Conservation (phyloP, 768 basidiomycete species). For the Tubosaeta sp. region DNA sequence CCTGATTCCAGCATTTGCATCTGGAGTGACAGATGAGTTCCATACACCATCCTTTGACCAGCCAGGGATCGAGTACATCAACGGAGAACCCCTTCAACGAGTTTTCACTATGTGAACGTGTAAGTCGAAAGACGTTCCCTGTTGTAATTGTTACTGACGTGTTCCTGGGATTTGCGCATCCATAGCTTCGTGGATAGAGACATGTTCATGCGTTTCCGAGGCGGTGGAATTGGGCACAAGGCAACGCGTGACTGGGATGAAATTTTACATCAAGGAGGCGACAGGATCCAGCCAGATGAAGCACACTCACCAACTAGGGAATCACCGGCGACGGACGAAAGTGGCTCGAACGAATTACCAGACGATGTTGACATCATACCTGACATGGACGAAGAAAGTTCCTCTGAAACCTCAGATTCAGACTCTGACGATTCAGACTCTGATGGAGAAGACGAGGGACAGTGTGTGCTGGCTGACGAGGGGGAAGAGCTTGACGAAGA, state of each 20-base stretch:
- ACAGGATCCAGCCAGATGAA: not conserved
- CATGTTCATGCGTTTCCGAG: constrained; percentile 25
- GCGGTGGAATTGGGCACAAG: constrained; percentile 31
- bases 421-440: too few species aligned
- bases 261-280: not conserved
- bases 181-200: constrained; percentile 1
- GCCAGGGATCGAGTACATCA: not conserved
- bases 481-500: constrained; percentile 9
- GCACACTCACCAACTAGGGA: too few species aligned
- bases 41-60: not conserved
- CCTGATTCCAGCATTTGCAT: constrained; percentile 38
- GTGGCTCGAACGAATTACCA: not conserved
- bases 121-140: constrained; percentile 10
- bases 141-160: not conserved
- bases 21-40: constrained; percentile 12
- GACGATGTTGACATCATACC: too few species aligned
- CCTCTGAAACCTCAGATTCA: too few species aligned
- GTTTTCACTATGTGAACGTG: constrained; percentile 32
- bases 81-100: constrained; percentile 7
- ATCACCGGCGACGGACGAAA: not conserved
- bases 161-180: constrained; percentile 1
- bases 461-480: not conserved
- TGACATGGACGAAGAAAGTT: too few species aligned
- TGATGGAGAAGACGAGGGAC: not conserved
- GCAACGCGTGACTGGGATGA: constrained; percentile 9